phyloP scores from a whole-genome alignment of 2,329 filamentous ascomycete species.

The Cercospora sp. region DNA sequence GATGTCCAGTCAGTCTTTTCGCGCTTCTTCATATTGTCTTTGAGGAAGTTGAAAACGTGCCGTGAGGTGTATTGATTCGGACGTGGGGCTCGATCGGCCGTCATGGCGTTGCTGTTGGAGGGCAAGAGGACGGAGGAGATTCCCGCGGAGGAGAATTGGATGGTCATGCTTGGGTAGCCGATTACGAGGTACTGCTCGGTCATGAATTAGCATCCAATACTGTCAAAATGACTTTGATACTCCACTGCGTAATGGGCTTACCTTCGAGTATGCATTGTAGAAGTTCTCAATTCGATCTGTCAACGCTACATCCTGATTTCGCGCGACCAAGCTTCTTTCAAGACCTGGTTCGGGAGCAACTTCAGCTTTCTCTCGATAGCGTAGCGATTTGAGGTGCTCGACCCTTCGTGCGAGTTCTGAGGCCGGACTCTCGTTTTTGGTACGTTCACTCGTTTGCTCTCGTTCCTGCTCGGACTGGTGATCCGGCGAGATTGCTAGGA shows the following conservation, averaged over 20 bases:
- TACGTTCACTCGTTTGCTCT: not conserved
- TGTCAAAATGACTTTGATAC: too few relatives aligned
- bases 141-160: constrained; percentile 49
- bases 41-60: constrained; percentile 57
- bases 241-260: constrained; percentile 18
- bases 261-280: constrained; percentile 49
- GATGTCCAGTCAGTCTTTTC: constrained; percentile 49
- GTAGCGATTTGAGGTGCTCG: not conserved
- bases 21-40: constrained; percentile 43
- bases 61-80: not conserved
- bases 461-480: not conserved
- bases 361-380: constrained; percentile 3
- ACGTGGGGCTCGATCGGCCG: not conserved
- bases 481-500: constrained; percentile 40
- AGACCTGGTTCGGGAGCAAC: constrained; percentile 39
- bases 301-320: constrained; percentile 38
- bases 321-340: constrained; percentile 35
- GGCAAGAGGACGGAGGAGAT: not conserved
- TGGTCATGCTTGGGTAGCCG: constrained; percentile 42
- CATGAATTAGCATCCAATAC: not conserved
- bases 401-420: constrained; percentile 2
- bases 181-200: constrained; percentile 43
- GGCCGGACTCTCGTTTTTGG: not conserved
- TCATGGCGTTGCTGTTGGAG: not conserved
- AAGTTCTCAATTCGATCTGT: constrained; percentile 44